A percentile compares a stretch with the other conserved stretches of the same genome.
Evolutionary conservation across 495 filamentous ascomycete genomes (phyloP).

Genomic region (Cairneyella variabilis): DNA sequence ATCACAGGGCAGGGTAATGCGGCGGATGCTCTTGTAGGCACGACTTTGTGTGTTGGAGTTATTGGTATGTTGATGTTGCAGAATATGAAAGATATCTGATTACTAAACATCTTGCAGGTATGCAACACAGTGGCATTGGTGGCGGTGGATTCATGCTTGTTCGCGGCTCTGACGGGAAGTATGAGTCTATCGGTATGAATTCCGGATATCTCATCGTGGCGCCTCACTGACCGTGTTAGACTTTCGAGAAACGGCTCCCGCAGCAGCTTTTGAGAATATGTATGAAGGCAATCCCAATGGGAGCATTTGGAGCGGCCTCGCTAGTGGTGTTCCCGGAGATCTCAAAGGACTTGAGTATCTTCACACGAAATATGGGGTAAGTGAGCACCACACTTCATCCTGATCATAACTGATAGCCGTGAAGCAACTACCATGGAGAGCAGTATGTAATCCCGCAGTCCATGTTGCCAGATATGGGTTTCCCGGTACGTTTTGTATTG

Average conservation of each 20-base stretch:
- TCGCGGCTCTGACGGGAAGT: conserved; percentile 55
- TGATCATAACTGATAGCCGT: not conserved
- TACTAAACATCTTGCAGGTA: conserved; percentile 37
- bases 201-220: not conserved
- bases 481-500: conserved; percentile 33
- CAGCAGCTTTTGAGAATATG: conserved; percentile 75
- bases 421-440: conserved; percentile 60
- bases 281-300: conserved; percentile 54
- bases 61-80: conserved; percentile 45
- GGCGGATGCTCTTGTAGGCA: conserved; percentile 70
- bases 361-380: conserved; percentile 64
- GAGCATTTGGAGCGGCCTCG: conserved; percentile 54
- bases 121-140: conserved; percentile 86
- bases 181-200: conserved; percentile 54
- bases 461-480: conserved; percentile 75
- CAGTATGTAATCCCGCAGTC: conserved; percentile 67
- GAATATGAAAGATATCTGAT: not conserved
- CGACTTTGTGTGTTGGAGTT: conserved; percentile 71
- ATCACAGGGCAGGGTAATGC: conserved; percentile 52
- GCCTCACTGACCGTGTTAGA: conserved; percentile 37
- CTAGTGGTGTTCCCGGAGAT: conserved; percentile 82
- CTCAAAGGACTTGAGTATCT: conserved; percentile 71
- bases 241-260: conserved; percentile 82
- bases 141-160: conserved; percentile 89
- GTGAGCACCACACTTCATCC: not conserved